Evolutionary conservation across 2,329 filamentous ascomycete genomes (phyloP), one percentile per base, ranked within the genome.

Genomic region (Lizonia empirigonia): DNA sequence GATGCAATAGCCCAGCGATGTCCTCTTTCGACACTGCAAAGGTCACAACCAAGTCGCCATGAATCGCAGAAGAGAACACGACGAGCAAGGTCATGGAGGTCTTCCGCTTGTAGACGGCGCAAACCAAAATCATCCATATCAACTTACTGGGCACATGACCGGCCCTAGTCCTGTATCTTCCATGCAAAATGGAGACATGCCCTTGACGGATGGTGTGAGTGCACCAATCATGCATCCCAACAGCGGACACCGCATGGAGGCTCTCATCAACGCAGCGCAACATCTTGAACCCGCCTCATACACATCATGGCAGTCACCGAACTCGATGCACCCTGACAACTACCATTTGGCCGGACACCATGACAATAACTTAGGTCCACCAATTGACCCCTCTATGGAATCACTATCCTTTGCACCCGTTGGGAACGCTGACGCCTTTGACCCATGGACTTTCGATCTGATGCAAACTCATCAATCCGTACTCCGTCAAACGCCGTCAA

Each of bases 11-110:
- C 40, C 44, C 58, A 79, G 77, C 66, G 77, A 79, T 69, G 77
- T 81, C 36, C 58, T 81, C 36, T 80, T 78, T 50, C 76, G 78
- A 30, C 78, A 80, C 64, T 78, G 77, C 60, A 80, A 80, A 71
- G 76, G 78, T 44, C 78, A 80, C 60, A 76, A 71, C 38, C 74
- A 77, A 35, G 73, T 73, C 55, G 66, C 68, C 19, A 53, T 72
- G 50, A 73, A 72, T 54, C 59, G 71, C 56, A 55, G 71, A 65
- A 67, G 63, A 56, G 60, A 64, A 58, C 63, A 53, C 55, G 48
- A 63, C 52, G 58, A 69, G 64, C 56, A 57, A 58, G 64, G 51
- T 37, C 55, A 51, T 54, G 65, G 61, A 56, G 67, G 46, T 54
- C 71, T 56, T 48, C 56, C 61, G 48, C 37, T 55, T 19, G 18